Conservation (phyloP, 768 basidiomycete species). For the Serendipita indica region DNA sequence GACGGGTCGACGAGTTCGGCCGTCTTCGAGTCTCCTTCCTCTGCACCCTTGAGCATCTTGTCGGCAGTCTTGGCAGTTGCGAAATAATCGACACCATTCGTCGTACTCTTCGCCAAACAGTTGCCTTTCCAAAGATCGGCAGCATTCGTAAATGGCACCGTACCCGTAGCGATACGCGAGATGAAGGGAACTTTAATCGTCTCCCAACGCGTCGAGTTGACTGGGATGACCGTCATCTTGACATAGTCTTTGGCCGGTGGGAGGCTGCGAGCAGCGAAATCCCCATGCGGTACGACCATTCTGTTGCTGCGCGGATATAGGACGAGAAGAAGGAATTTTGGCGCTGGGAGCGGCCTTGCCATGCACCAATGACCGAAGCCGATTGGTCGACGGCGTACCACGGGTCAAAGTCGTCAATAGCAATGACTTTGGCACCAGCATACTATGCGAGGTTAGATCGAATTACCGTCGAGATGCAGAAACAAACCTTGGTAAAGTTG, state of each 20-base stretch:
- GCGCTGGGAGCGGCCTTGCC: constrained; percentile 33
- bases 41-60: background rate
- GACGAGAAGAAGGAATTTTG: constrained; percentile 27
- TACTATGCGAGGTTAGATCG: constrained; percentile 23
- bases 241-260: constrained; percentile 39
- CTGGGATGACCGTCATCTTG: constrained; percentile 32
- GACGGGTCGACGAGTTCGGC: constrained; percentile 3
- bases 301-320: constrained; percentile 19
- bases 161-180: constrained; percentile 33
- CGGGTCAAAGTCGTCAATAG: constrained; percentile 38
- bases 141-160: constrained; percentile 34
- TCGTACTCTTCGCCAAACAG: constrained; percentile 33
- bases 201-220: constrained; percentile 26
- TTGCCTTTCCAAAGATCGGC: constrained; percentile 38
- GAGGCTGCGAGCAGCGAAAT: constrained; percentile 37
- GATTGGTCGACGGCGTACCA: constrained; percentile 38
- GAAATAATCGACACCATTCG: constrained; percentile 30
- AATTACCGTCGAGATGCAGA: background rate
- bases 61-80: background rate
- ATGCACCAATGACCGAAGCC: constrained; percentile 36
- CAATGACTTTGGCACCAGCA: constrained; percentile 37
- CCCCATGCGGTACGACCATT: constrained; percentile 24
- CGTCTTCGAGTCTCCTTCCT: background rate
- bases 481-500: constrained; percentile 10
- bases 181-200: constrained; percentile 46